phyloP scores from a whole-genome alignment of 2,329 filamentous ascomycete genomes.

The Alternaria ventricosa region DNA sequence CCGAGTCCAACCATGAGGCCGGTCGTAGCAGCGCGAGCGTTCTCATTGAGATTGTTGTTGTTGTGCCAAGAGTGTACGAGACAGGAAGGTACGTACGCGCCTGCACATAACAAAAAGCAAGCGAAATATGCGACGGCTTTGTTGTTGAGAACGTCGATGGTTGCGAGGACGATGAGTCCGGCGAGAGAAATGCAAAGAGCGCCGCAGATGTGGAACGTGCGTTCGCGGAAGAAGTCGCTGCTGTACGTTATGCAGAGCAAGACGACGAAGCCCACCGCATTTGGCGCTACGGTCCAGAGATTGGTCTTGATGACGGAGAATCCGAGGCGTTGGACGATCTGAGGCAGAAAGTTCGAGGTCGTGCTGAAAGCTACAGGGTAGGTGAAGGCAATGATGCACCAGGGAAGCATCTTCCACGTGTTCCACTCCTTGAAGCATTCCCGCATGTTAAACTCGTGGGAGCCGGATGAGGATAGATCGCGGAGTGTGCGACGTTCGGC shows the following conservation, averaged over 20 bases:
- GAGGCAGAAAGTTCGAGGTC: slow-evolving; percentile 56
- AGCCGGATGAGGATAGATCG: slow-evolving; percentile 53
- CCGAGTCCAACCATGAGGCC: slow-evolving; percentile 57
- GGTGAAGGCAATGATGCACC: slow-evolving; percentile 56
- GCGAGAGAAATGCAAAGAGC: slow-evolving; percentile 50
- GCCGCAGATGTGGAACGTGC: slow-evolving; percentile 56
- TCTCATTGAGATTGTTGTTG: slow-evolving; percentile 61
- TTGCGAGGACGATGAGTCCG: slow-evolving; percentile 55
- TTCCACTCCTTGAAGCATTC: slow-evolving; percentile 55
- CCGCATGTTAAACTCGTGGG: slow-evolving; percentile 48
- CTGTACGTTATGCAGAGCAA: slow-evolving; percentile 54
- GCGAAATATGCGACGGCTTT: slow-evolving; percentile 59
- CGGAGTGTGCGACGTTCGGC: slow-evolving; percentile 54
- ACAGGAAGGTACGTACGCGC: slow-evolving; percentile 56
- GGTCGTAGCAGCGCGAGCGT: slow-evolving; percentile 56
- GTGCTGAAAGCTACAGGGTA: slow-evolving; percentile 58
- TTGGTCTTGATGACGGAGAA: slow-evolving; percentile 57
- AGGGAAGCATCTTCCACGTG: slow-evolving; percentile 52
- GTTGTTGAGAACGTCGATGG: slow-evolving; percentile 52
- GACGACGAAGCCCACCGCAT: slow-evolving; percentile 56
- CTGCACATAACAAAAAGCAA: slow-evolving; percentile 56
- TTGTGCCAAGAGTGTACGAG: slow-evolving; percentile 61
- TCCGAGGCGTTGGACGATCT: slow-evolving; percentile 55
- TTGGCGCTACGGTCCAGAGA: slow-evolving; percentile 58
- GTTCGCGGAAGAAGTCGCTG: slow-evolving; percentile 55